A percentile compares a stretch with the other conserved stretches of the same genome.
These are phyloP conservation scores for Hyaloscypha finlandica DNA, from an alignment of 495 filamentous ascomycete species.

Conservation along the genomic window DNA sequence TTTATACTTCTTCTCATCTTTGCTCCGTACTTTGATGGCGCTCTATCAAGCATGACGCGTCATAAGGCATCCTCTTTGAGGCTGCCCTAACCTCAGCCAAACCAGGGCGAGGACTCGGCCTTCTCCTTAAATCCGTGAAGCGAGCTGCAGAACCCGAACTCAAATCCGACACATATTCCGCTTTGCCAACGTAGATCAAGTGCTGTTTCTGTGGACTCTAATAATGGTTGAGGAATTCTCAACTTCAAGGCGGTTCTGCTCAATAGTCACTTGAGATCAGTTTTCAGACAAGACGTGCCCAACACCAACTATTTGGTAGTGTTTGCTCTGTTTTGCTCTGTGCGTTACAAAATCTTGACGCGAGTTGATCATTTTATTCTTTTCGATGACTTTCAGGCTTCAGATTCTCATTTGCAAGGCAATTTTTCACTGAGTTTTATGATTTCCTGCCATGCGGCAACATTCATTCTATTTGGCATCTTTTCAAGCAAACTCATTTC, in stretches of 20 bases:
- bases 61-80: not conserved
- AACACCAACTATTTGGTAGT: too few relatives aligned
- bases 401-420: not conserved
- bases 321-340: too few relatives aligned
- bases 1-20: not conserved
- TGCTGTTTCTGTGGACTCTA: not conserved
- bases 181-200: too few relatives aligned
- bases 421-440: not conserved
- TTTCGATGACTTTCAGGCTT: not conserved
- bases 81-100: not conserved
- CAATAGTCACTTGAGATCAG: not conserved
- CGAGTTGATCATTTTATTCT: not conserved
- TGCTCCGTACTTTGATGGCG: not conserved
- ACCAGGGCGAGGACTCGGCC: not conserved
- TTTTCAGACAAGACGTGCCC: too few relatives aligned
- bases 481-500: not conserved
- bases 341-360: too few relatives aligned
- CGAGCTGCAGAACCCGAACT: not conserved
- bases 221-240: too few relatives aligned
- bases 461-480: not conserved
- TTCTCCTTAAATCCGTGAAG: not conserved
- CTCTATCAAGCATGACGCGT: not conserved
- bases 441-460: not conserved
- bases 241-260: not conserved
- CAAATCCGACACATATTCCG: not conserved